A percentile compares a stretch with the other conserved stretches of the same genome.
Evolutionary conservation across 495 filamentous ascomycete species (phyloP).

Genomic region (Lichina pygmaea): DNA sequence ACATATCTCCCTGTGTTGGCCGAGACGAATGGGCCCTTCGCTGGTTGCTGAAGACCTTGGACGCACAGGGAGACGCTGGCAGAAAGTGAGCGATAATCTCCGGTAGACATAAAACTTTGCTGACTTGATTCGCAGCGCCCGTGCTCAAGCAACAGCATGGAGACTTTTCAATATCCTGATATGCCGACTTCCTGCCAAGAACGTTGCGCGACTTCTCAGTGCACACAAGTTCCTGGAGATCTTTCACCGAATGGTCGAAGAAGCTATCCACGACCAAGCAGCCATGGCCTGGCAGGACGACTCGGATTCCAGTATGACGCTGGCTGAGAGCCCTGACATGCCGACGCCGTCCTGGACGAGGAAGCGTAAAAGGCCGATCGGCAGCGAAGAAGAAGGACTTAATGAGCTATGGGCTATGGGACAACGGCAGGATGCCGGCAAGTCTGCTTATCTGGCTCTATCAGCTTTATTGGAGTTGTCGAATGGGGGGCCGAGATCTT

Average conservation of each 20-base stretch:
- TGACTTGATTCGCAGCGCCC: slow-evolving; percentile 9
- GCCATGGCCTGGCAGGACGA: not conserved
- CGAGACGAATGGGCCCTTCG: slow-evolving; percentile 39
- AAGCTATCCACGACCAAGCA: not conserved
- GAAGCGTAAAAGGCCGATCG: not conserved
- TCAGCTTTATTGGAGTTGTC: not conserved
- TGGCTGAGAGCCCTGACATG: not conserved
- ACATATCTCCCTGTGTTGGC: slow-evolving; percentile 1
- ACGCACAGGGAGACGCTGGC: not conserved
- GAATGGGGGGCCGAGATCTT: not conserved
- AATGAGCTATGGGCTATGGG: not conserved
- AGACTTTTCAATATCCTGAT: slow-evolving; percentile 21
- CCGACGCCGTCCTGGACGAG: not conserved
- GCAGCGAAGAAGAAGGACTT: not conserved
- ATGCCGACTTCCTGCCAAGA: slow-evolving; percentile 17
- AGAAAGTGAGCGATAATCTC: slow-evolving; percentile 5
- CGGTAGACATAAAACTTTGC: not conserved
- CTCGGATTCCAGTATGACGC: not conserved
- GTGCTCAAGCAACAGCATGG: slow-evolving; percentile 20
- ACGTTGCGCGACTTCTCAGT: slow-evolving; percentile 20
- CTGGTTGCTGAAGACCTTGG: slow-evolving; percentile 37
- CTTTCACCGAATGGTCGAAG: not conserved
- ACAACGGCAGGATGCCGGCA: not conserved
- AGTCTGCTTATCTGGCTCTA: not conserved
- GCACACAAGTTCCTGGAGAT: slow-evolving; percentile 19